These are phyloP conservation scores for Neurospora tetraspora DNA, from an alignment of 495 filamentous ascomycete genomes.

Conservation along the genomic window DNA sequence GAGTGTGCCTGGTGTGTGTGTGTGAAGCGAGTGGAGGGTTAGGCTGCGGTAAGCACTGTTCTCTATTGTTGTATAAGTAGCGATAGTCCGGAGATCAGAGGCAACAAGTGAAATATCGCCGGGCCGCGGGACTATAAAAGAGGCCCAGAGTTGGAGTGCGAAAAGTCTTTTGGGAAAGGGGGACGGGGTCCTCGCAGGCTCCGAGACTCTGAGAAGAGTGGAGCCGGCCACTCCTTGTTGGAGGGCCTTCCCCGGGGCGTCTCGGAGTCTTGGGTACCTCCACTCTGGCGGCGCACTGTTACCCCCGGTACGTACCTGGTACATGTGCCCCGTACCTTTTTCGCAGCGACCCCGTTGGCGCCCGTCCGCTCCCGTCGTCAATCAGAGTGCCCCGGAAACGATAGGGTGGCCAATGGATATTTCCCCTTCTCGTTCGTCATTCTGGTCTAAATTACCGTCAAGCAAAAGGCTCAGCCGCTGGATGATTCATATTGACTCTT, in stretches of 20 bases:
- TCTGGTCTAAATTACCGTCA: not conserved
- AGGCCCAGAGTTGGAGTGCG: not conserved
- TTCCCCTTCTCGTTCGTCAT: not conserved
- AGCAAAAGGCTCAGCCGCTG: not conserved
- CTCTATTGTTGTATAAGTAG: not conserved
- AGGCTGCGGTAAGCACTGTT: not conserved
- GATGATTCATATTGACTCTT: not conserved
- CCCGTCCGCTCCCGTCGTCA: not conserved
- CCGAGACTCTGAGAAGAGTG: constrained; percentile 7
- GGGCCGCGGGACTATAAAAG: not conserved
- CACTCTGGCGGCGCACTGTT: not conserved
- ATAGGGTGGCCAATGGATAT: not conserved
- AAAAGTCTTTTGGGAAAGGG: not conserved
- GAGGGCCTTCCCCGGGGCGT: not conserved
- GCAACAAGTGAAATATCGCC: not conserved
- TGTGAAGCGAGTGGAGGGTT: not conserved
- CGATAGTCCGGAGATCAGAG: not conserved
- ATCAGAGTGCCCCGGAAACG: not conserved
- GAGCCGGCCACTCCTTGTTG: not conserved
- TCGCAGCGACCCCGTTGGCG: not conserved
- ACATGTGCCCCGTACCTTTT: not conserved
- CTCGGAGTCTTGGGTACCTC: not conserved
- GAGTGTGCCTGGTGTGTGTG: not conserved
- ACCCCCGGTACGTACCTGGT: not conserved
- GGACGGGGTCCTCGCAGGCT: constrained; percentile 12